Evolutionary conservation across 2,329 filamentous ascomycete genomes (phyloP), one percentile per base, ranked within the genome.

Genomic region (Epichloe hybrida): DNA sequence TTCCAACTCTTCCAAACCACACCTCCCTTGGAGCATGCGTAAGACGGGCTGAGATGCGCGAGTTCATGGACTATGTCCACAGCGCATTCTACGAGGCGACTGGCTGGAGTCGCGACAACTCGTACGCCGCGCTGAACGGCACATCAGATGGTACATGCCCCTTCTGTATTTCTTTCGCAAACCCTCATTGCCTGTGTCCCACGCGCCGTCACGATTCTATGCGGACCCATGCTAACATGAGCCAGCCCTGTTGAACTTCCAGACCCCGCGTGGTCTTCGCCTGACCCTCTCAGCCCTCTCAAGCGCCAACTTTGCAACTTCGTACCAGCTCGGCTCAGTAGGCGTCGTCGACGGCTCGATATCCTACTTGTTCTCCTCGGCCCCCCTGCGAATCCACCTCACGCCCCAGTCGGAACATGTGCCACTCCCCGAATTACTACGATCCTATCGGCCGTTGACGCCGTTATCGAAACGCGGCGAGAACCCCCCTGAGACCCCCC

Each of bases 61-160:
- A 90, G 71, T 96, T 95, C 74, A 95, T 96, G 88, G 89, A 95
- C 71, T 91, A 94, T 73, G 84, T 96, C 72, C 88, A 95, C 70
- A 79, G 85, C 70, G 86, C 88, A 62, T 96, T 95, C 71, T 87
- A 88, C 67, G 77, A 86, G 65, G 84, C 86, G 51, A 90, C 89
- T 44, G 79, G 84, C 66, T 96, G 90, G 90, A 86, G 90, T 64
- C 77, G 81, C 62, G 88, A 96, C 73, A 95, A 95, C 69, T 93
- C 87, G 54, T 96, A 96, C 71, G 83, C 87, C 58, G 81, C 84
- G 57, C 74, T 96, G 62, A 95, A 89, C 59, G 82, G 84, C 52
- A 94, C 88, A 4, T 81, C 88, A 46, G 80, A 88, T 72, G 86
- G 85, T 86, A 11, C 20, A 9, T 12, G n/a, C 40, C 44, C 34